Conservation (phyloP, 2,329 filamentous ascomycete genomes). For the Albophoma yamanashiensis region DNA sequence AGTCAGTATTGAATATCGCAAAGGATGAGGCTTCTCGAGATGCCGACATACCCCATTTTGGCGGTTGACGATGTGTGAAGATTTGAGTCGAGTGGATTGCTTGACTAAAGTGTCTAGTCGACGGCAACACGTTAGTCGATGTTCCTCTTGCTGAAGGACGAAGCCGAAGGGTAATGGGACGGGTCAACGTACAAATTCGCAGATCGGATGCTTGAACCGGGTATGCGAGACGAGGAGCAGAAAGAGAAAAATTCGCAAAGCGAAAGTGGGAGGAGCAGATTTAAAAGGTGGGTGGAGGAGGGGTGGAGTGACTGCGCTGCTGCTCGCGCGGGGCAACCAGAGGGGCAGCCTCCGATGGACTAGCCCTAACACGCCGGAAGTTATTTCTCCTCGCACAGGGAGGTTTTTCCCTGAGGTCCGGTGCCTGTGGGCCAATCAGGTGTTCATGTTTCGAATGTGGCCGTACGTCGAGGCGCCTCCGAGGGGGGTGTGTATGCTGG, state of each 20-base stretch:
- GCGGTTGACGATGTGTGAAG: conserved; percentile 12
- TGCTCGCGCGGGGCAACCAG: conserved; percentile 24
- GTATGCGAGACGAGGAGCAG: conserved; percentile 32
- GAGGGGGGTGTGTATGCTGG: not conserved
- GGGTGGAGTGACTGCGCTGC: conserved; percentile 16
- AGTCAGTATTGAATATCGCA: conserved; percentile 1
- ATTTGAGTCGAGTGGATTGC: conserved; percentile 4
- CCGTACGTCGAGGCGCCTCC: not conserved
- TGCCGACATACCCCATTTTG: conserved; percentile 23
- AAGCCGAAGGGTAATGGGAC: conserved; percentile 2
- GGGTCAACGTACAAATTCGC: conserved; percentile 24
- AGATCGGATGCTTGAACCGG: conserved; percentile 33
- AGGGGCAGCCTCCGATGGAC: conserved; percentile 5
- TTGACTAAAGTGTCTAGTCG: conserved; percentile 5
- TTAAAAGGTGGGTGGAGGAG: conserved; percentile 22
- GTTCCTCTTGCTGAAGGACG: not conserved
- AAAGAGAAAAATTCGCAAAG: conserved; percentile 24
- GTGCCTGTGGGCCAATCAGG: conserved; percentile 6
- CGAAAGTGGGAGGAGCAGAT: conserved; percentile 25
- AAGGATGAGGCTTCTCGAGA: not conserved
- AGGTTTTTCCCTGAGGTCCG: conserved; percentile 7
- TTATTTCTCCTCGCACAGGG: conserved; percentile 13
- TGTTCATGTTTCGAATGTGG: not conserved
- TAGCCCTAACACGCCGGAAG: conserved; percentile 24
- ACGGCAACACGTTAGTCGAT: conserved; percentile 3